Percentiles rank a stretch among this genome's conserved stretches.
Conservation (phyloP, 257 asterid species). For the Solanum sejunctum region DNA sequence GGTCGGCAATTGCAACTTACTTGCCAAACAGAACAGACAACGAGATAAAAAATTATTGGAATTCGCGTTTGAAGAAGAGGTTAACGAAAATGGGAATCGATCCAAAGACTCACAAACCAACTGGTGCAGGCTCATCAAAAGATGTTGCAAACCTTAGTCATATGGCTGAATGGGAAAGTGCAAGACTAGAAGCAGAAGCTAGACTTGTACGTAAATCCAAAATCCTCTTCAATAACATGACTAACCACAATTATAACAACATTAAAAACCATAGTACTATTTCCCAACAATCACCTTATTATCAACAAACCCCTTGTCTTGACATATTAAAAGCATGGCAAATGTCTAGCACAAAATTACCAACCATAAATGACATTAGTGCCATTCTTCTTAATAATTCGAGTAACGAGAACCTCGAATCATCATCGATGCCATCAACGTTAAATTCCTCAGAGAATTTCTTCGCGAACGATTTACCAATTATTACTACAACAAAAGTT, state of each 20-base stretch:
- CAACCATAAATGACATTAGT: neutral
- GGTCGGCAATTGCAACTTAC: constrained; percentile 14
- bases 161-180: constrained; percentile 29
- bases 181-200: constrained; percentile 26
- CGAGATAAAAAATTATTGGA: constrained; percentile 20
- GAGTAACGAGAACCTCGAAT: neutral
- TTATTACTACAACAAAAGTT: neutral
- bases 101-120: constrained; percentile 17
- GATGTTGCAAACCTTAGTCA: constrained; percentile 18
- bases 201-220: constrained; percentile 4
- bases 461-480: neutral
- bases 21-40: constrained; percentile 22
- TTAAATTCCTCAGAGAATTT: neutral
- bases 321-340: constrained; percentile 16
- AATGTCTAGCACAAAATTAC: neutral
- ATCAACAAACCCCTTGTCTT: constrained; percentile 5
- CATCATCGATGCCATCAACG: neutral
- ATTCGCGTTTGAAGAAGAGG: constrained; percentile 18
- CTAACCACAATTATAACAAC: neutral
- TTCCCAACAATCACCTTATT: neutral
- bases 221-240: neutral
- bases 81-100: constrained; percentile 17
- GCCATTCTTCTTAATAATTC: neutral
- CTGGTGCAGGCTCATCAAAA: neutral
- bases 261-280: neutral